Percentiles rank a stretch among this genome's conserved stretches.
phyloP scores from a whole-genome alignment of 257 asterid genomes.

The Agastache rugosa region DNA sequence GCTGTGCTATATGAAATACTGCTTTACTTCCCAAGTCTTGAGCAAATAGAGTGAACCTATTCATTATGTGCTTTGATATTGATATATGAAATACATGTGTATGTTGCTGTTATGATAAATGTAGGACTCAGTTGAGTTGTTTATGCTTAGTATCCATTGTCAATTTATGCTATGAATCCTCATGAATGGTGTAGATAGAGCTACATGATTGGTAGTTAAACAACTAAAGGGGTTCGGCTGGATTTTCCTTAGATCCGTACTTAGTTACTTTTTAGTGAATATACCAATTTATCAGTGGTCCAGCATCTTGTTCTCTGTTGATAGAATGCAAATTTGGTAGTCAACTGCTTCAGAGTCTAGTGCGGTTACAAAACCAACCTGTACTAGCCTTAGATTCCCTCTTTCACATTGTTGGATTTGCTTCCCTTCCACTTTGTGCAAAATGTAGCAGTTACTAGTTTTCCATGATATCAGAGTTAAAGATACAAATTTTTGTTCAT shows the following conservation, averaged over 20 bases:
- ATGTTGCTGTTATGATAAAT: not conserved
- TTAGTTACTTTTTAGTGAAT: not conserved
- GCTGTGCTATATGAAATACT: slow-evolving; percentile 13
- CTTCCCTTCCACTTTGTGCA: not conserved
- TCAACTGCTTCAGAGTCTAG: not conserved
- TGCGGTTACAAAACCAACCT: not conserved
- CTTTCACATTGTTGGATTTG: not conserved
- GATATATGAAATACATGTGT: not conserved
- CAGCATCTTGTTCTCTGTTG: slow-evolving; percentile 7
- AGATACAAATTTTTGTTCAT: not conserved
- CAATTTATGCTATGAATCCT: slow-evolving; percentile 3
- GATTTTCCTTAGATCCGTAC: slow-evolving; percentile 10
- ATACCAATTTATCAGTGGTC: slow-evolving; percentile 9
- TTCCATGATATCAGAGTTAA: slow-evolving; percentile 16
- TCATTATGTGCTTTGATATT: slow-evolving; percentile 9
- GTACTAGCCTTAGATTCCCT: not conserved
- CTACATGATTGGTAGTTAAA: slow-evolving; percentile 16
- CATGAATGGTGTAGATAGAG: slow-evolving; percentile 6
- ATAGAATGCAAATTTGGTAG: not conserved
- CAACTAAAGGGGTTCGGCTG: slow-evolving; percentile 3
- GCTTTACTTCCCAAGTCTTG: slow-evolving; percentile 1
- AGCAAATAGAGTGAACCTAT: slow-evolving; percentile 3
- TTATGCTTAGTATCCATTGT: slow-evolving; percentile 12
- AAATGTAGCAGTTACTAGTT: not conserved
- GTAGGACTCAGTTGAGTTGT: slow-evolving; percentile 12